These are phyloP conservation scores for Sporisorium reilianum DNA, from an alignment of 1,284 basidiomycete species.

Conservation along the genomic window DNA sequence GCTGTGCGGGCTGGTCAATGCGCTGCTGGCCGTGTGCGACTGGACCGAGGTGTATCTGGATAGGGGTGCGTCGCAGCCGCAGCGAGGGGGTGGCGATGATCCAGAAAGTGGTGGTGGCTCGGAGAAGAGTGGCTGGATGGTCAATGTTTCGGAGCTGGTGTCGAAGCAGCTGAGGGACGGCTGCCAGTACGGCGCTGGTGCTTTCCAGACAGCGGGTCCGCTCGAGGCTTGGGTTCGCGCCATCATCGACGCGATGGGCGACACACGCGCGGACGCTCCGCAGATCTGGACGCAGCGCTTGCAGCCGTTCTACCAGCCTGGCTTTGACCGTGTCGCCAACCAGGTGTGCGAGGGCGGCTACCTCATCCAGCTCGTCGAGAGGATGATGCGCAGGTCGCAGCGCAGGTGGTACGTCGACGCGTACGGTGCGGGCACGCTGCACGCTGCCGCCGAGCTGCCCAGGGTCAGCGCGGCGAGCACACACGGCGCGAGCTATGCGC, in stretches of 20 bases:
- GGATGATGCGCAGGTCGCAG: constrained; percentile 73
- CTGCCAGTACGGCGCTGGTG: constrained; percentile 71
- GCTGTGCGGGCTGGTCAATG: constrained; percentile 74
- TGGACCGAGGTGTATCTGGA: constrained; percentile 72
- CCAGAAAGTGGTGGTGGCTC: background rate
- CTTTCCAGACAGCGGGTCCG: constrained; percentile 69
- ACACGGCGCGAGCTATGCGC: constrained; percentile 58
- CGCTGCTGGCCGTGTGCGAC: constrained; percentile 74
- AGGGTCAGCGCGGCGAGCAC: constrained; percentile 20
- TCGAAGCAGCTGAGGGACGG: constrained; percentile 73
- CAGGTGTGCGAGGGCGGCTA: constrained; percentile 74
- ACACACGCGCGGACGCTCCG: constrained; percentile 59
- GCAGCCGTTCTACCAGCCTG: constrained; percentile 69
- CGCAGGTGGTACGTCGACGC: constrained; percentile 73
- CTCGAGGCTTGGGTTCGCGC: constrained; percentile 73
- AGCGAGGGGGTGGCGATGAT: background rate
- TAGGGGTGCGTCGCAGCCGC: constrained; percentile 5
- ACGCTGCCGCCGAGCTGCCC: constrained; percentile 20
- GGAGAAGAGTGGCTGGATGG: constrained; percentile 71
- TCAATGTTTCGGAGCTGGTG: constrained; percentile 72
- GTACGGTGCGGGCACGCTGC: constrained; percentile 31
- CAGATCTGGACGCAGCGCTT: constrained; percentile 71
- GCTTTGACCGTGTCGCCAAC: constrained; percentile 58
- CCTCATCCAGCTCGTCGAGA: constrained; percentile 74
- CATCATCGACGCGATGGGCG: constrained; percentile 67